phyloP scores from a whole-genome alignment of 129 eudicot species.

The Glebionis coronaria region DNA sequence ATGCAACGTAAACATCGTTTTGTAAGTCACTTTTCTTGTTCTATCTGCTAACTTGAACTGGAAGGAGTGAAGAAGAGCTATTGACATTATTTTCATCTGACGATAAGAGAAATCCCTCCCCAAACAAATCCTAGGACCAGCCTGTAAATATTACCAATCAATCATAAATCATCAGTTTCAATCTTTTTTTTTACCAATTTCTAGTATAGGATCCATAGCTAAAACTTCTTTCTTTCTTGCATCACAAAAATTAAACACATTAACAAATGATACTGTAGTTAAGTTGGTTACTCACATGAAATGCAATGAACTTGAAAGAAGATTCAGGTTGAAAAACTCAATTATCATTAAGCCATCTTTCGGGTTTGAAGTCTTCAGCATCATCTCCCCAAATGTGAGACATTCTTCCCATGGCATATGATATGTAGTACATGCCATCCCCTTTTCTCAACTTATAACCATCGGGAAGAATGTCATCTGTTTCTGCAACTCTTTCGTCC shows the following conservation, averaged over 20 bases:
- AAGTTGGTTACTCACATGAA: conserved; percentile 9
- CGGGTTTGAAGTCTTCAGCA: conserved; percentile 60
- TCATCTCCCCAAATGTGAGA: conserved; percentile 78
- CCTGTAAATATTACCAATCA: conserved; percentile 1
- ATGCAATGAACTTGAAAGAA: conserved; percentile 20
- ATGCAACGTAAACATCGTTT: conserved; percentile 68
- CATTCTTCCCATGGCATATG: conserved; percentile 97
- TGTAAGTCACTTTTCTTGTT: conserved; percentile 41
- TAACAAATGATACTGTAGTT: neutral
- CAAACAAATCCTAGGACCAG: conserved; percentile 30
- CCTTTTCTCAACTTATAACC: conserved; percentile 72
- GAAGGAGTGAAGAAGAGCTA: conserved; percentile 48
- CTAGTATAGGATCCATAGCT: neutral
- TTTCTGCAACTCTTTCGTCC: conserved; percentile 83
- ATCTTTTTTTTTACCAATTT: neutral
- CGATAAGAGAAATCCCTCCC: conserved; percentile 84
- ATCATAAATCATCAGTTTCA: neutral
- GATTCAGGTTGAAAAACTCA: conserved; percentile 55
- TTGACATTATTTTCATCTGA: conserved; percentile 67
- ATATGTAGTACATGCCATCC: conserved; percentile 62
- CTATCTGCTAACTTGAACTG: conserved; percentile 44
- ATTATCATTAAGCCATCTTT: conserved; percentile 57
- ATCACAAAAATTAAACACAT: neutral
- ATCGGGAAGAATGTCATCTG: conserved; percentile 80
- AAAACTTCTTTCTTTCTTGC: neutral